Percentiles rank a stretch among this genome's conserved stretches.
phyloP scores from a whole-genome alignment of 1,139 yeast genomes.

The Candida sanyaensis region DNA sequence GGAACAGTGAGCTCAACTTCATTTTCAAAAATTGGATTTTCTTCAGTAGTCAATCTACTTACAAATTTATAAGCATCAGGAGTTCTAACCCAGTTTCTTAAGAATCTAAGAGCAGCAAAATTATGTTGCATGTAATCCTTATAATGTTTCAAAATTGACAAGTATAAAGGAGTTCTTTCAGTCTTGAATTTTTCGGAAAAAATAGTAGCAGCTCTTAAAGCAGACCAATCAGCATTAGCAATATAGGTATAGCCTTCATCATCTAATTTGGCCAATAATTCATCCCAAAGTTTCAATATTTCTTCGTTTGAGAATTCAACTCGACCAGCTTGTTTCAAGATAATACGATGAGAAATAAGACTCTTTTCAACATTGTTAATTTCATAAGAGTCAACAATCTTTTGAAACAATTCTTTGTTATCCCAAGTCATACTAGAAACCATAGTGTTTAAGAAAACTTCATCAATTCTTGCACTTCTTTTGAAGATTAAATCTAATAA shows the following conservation, averaged over 20 bases:
- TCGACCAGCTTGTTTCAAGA: constrained; percentile 72
- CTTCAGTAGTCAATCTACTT: constrained; percentile 22
- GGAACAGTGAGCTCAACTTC: constrained; percentile 26
- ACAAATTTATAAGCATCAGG: constrained; percentile 23
- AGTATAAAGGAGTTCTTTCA: constrained; percentile 56
- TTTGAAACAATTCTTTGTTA: constrained; percentile 63
- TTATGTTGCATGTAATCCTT: constrained; percentile 46
- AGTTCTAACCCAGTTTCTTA: constrained; percentile 35
- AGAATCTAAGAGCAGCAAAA: constrained; percentile 31
- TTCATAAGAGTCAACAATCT: constrained; percentile 62
- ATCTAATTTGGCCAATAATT: constrained; percentile 56
- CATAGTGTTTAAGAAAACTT: constrained; percentile 77
- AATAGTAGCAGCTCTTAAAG: constrained; percentile 77
- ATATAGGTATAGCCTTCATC: constrained; percentile 56
- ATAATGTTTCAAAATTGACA: constrained; percentile 56
- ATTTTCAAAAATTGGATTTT: constrained; percentile 19
- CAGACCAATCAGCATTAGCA: constrained; percentile 88
- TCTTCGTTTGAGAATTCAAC: constrained; percentile 58
- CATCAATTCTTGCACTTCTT: constrained; percentile 62
- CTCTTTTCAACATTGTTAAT: constrained; percentile 61
- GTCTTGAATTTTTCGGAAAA: constrained; percentile 36
- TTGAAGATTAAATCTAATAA: constrained; percentile 60
- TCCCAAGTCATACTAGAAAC: constrained; percentile 73
- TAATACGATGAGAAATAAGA: constrained; percentile 74
- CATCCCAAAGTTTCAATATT: constrained; percentile 63